phyloP scores from a whole-genome alignment of 1,284 basidiomycete genomes.

The Irpex sp. region DNA sequence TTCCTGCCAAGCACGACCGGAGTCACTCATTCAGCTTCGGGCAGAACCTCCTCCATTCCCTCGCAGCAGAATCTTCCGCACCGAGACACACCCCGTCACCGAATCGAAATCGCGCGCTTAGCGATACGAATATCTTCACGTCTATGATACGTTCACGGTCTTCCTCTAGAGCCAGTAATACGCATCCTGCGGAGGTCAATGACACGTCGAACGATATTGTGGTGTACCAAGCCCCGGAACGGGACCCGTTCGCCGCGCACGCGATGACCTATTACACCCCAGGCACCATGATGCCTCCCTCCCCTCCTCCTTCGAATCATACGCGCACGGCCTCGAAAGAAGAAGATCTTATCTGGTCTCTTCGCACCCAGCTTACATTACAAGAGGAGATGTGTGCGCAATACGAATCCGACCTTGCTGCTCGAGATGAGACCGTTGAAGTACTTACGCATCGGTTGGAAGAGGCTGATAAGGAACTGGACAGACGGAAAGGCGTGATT shows the following conservation, averaged over 20 bases:
- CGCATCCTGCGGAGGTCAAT: conserved; percentile 47
- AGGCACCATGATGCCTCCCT: conserved; percentile 63
- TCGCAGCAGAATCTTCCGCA: conserved; percentile 22
- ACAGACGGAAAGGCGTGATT: conserved; percentile 49
- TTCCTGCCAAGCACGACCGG: conserved; percentile 31
- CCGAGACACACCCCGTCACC: conserved; percentile 29
- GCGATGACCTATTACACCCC: conserved; percentile 76
- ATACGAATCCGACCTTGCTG: conserved; percentile 67
- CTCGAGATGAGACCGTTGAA: conserved; percentile 66
- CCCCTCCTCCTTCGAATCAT: conserved; percentile 54
- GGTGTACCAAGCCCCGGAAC: conserved; percentile 44
- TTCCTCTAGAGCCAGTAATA: conserved; percentile 10
- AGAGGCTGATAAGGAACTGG: conserved; percentile 55
- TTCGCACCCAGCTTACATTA: conserved; percentile 68
- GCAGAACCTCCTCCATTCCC: conserved; percentile 50
- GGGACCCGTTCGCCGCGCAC: conserved; percentile 69
- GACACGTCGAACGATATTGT: conserved; percentile 49
- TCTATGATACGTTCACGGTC: conserved; percentile 33
- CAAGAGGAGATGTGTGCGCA: conserved; percentile 69
- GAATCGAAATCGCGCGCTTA: conserved; percentile 49
- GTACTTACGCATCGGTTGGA: conserved; percentile 52
- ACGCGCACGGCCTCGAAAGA: conserved; percentile 62
- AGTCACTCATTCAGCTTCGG: conserved; percentile 63
- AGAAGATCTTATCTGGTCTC: conserved; percentile 62
- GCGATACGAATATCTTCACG: conserved; percentile 56